Evolutionary conservation across 2,329 filamentous ascomycete genomes (phyloP).

Genomic region (Aureobasidium sp.): DNA sequence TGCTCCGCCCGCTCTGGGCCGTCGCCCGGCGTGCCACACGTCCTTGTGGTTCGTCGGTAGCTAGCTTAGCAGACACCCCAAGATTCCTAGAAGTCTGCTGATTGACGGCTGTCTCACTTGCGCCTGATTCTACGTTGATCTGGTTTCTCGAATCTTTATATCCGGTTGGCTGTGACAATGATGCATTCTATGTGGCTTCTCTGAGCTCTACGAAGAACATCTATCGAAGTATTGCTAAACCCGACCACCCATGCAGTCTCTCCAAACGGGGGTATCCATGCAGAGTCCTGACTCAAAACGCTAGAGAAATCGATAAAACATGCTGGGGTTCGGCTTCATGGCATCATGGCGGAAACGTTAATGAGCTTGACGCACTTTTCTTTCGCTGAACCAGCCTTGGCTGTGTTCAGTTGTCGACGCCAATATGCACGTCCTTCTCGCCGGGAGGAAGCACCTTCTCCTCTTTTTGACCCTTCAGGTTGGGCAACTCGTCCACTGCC

Average conservation of each 20-base stretch:
- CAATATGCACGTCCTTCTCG: slow-evolving; percentile 57
- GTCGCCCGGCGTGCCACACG: neutral
- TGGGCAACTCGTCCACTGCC: slow-evolving; percentile 74
- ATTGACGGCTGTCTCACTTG: slow-evolving; percentile 9
- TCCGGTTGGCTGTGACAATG: neutral
- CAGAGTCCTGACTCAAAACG: slow-evolving; percentile 4
- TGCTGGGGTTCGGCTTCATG: slow-evolving; percentile 7
- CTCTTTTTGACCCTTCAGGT: slow-evolving; percentile 50
- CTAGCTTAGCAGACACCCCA: neutral
- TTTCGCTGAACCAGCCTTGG: neutral
- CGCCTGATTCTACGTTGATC: slow-evolving; percentile 5
- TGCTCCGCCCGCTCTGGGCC: neutral
- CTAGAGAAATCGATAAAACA: slow-evolving; percentile 12
- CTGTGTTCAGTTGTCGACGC: slow-evolving; percentile 46
- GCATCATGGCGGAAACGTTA: slow-evolving; percentile 15
- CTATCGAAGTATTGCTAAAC: neutral
- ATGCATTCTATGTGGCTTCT: neutral
- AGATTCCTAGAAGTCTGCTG: neutral
- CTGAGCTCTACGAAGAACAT: neutral
- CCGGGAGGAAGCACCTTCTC: slow-evolving; percentile 49
- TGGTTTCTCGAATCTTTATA: neutral
- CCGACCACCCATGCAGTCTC: neutral
- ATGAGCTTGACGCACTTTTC: neutral
- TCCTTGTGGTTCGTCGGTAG: neutral
- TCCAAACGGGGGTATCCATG: slow-evolving; percentile 10